Evolutionary conservation across 73 alveolate species (phyloP).

Genomic region (Stentor coeruleus): DNA sequence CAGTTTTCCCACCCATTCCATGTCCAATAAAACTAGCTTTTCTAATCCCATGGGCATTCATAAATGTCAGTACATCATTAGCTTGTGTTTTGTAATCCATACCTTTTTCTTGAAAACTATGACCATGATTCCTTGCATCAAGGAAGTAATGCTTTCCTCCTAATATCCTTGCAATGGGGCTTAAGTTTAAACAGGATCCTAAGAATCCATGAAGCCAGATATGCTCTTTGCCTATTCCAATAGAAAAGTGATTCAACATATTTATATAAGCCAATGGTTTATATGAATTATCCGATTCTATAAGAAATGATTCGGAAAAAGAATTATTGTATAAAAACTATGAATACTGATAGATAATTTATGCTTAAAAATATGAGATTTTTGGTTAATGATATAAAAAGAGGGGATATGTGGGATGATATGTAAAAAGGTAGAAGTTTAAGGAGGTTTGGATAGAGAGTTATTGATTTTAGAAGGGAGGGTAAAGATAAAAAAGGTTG

Average conservation of each 20-base stretch:
- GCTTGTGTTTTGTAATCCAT: conserved; percentile 46
- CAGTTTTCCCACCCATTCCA: conserved; percentile 63
- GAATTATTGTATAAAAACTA: too few species aligned
- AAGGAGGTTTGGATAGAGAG: too few species aligned
- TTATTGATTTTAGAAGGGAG: too few species aligned
- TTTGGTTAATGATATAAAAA: too few species aligned
- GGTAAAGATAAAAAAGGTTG: too few species aligned
- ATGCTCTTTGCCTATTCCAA: background rate
- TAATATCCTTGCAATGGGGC: background rate
- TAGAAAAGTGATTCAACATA: background rate
- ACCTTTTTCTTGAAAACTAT: conserved; percentile 43
- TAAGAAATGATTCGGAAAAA: too few species aligned
- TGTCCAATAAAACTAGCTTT: conserved; percentile 61
- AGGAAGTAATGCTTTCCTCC: conserved; percentile 26
- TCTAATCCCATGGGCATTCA: conserved; percentile 36
- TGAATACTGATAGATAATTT: too few species aligned
- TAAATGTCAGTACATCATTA: conserved; percentile 57
- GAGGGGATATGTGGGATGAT: too few species aligned
- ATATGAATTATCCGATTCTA: too few species aligned
- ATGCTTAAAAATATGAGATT: too few species aligned
- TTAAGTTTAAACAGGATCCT: conserved; percentile 1
- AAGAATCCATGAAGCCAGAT: conserved; percentile 28
- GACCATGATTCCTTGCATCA: conserved; percentile 62
- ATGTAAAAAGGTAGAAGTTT: too few species aligned
- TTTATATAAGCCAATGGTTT: too few species aligned